Base-by-base conservation (phyloP, 2,329 filamentous ascomycete species). In the Cadophora luteo-olivacea region DNA sequence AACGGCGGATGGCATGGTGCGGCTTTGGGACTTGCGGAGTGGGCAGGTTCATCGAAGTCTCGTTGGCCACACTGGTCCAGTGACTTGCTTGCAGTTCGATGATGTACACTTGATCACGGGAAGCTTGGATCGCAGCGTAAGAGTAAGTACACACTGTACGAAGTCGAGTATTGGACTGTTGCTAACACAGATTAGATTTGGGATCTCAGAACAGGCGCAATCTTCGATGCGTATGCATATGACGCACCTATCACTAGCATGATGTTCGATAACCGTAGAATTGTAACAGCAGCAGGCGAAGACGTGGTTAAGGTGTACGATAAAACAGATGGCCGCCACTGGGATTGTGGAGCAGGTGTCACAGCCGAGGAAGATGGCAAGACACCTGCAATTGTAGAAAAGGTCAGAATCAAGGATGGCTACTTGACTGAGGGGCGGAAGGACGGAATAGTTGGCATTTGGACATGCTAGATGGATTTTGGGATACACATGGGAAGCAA, bases 291-390 rank as follows among this genome's bases (percentile, higher is more conserved):
- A 2, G 94, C 94, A 0, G 92, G 94, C 52, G 96, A 98, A 80
- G 90, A 94, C 76, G 93, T 98, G 29, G 94, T 96, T 75, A 99
- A 99, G 82, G 92, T 99, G 69, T 99, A 98, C 82, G 96, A 99
- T 82, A 98, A 98, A 85, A 91, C 93, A 3, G 96, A 99, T 78
- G 94, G 94, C 51, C 85, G 93, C 70, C 96, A 98, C 80, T 99
- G 96, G 96, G 93, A 97, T 79, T 97, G 94, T 80, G 96, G 96
- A 64, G 90, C 93, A 2, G 95, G 94, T 45, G 88, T 92, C 60
- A 86, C 85, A 3, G 90, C 90, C 68, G 87, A 89, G 24, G 89
- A 91, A 64, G 86, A 89, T 67, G 88, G 86, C 14, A 89, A 87
- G 74, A 85, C 83, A 66, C 86, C 90, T 7, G 86, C 89, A 16